Evolutionary conservation across 345 rosid genomes (phyloP), one percentile per base, ranked within the genome.

Genomic region (Citropsis articulata): DNA sequence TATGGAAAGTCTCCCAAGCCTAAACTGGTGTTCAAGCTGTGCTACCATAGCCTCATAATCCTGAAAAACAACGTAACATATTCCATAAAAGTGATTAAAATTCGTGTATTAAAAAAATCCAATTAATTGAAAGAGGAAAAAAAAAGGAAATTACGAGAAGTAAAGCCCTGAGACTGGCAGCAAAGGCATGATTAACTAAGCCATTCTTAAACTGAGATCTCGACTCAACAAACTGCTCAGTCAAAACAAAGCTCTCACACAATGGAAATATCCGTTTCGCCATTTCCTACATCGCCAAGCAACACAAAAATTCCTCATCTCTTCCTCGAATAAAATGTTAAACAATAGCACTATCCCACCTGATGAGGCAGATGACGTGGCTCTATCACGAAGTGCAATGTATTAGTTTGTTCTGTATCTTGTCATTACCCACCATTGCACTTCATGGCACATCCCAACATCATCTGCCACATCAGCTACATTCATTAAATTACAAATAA

Each of bases 121-220:
- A 9, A 19, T 30, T 45, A 45, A 13, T 63, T 64, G 79, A 78
- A 72, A 79, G 53, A 84, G 75, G 78, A 73, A 85, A 13, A 45
- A 13, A 13, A 13, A 13, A 45, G 50, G 50, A 45, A 87, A 91
- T 78, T 94, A 96, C 99, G 63, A 96, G 89, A 66, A 96, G 97
- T 59, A 96, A 87, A 61, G 93, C 90, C 86, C 97, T 92, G 78
- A 96, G 90, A 66, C 95, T 94, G 84, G 99, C 97, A 75, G 98
- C 91, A 66, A 96, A 96, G 83, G 99, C 97, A 79, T 96, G 99
- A 84, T 94, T 96, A 45, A 96, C 98, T 67, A 94, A 81, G 66
- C 99, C 99, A 68, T 90, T 91, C 90, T 45, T 96, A 91, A 96
- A 94, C 83, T 90, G 99, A 71, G 97, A 96, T 85, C 97, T 89